These are phyloP conservation scores for Piper betle DNA, from an alignment of 164 flowering plant species.

Conservation along the genomic window DNA sequence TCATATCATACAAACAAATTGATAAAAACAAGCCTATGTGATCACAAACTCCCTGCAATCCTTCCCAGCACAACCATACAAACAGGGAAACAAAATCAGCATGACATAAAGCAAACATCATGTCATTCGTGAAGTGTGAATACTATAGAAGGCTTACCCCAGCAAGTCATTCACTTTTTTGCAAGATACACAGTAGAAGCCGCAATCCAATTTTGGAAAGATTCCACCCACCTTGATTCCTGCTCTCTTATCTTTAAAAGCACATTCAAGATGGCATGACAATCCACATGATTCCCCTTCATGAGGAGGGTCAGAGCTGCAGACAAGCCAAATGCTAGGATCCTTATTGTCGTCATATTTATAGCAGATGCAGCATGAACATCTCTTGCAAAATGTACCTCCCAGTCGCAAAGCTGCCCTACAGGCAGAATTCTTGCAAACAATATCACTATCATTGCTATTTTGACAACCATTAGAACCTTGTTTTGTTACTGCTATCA, in stretches of 20 bases:
- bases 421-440: constrained; percentile 80
- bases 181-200: constrained; percentile 69
- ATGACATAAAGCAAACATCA: too few relatives aligned
- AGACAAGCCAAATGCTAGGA: constrained; percentile 91
- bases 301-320: constrained; percentile 68
- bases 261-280: constrained; percentile 96
- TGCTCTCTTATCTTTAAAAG: constrained; percentile 50
- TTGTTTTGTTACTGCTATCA: constrained; percentile 21
- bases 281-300: constrained; percentile 63
- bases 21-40: too few relatives aligned
- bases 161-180: constrained; percentile 77
- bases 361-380: constrained; percentile 87
- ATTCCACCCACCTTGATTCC: constrained; percentile 42
- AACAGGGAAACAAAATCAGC: too few relatives aligned
- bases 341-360: constrained; percentile 92
- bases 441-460: constrained; percentile 9
- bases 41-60: too few relatives aligned
- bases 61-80: too few relatives aligned
- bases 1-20: too few relatives aligned
- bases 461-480: constrained; percentile 14
- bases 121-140: too few relatives aligned
- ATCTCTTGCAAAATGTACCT: constrained; percentile 79
- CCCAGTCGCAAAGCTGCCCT: constrained; percentile 44
- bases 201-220: constrained; percentile 44
- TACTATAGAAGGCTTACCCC: constrained; percentile 31